phyloP scores from a whole-genome alignment of 768 basidiomycete species.

The Suillus occidentalis region DNA sequence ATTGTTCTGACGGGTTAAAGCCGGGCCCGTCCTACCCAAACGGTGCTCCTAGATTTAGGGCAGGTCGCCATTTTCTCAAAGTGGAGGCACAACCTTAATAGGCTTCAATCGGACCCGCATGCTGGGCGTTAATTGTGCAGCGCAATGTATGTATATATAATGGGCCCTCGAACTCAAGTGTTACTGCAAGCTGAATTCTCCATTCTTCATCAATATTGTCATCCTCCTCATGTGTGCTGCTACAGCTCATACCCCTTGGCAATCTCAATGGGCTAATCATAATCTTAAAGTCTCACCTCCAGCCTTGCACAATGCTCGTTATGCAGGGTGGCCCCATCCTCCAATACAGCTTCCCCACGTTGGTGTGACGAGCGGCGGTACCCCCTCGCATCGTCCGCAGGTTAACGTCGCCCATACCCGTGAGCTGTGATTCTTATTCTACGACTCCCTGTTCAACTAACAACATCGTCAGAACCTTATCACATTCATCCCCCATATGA shows the following conservation, averaged over 20 bases:
- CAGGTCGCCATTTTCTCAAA: no score
- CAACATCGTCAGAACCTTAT: neutral
- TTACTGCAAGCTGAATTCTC: neutral
- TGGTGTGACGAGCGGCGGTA: neutral
- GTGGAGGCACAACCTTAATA: no score
- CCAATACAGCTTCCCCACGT: neutral
- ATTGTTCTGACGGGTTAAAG: no score
- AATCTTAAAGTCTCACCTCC: neutral
- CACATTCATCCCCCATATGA: neutral
- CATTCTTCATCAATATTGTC: no score
- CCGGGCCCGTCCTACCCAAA: no score
- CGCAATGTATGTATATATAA: neutral
- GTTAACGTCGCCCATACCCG: neutral
- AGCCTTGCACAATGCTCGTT: neutral
- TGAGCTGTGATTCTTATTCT: neutral
- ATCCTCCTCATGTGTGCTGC: neutral
- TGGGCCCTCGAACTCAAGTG: neutral
- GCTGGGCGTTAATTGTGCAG: no score
- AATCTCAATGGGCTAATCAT: neutral
- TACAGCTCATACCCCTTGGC: neutral
- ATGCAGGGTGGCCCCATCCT: conserved; percentile 4
- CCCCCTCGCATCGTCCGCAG: neutral
- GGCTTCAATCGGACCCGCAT: no score
- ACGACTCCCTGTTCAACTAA: neutral
- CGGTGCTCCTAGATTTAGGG: no score